Base-by-base conservation (phyloP, 345 rosid genomes). In the Dipteronia dyeriana region DNA sequence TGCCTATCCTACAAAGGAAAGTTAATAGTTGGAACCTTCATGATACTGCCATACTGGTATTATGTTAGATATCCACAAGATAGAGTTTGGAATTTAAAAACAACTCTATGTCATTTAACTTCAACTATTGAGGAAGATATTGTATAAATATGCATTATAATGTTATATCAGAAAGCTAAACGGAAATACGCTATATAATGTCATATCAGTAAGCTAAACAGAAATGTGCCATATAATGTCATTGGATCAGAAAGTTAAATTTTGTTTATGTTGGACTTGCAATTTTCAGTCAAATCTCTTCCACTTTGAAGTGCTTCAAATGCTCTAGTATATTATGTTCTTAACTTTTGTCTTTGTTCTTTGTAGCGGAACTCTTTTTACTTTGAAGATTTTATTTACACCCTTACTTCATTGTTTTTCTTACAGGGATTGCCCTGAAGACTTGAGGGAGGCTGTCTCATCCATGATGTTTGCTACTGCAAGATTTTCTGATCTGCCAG, bases 391-490 rank as follows among this genome's bases (percentile, higher is more conserved):
- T 22, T 9, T 60, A 19, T 62, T 53, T 38, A 34, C 66, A 47
- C 20, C 22, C 20, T 77, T 51, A 34, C 79, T 75, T 64, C 16
- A 61, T 5, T 49, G 65, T 17, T 60, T 6, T 66, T 59, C 54
- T 70, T 43, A n/a, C 90, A 97, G 98, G 73, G 90, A 80, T 78
- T 97, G 98, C 87, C 97, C 99, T 4, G 90, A 89, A 80, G 97
- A 88, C 51, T 94, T 95, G 72, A 88, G 90, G 85, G 92, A 92
- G 82, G 90, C 93, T 66, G 90, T 90, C 20, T 82, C 98, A 16
- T 97, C 97, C 64, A 76, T 97, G 67, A 97, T 94, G 95, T 87
- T 85, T 87, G 98, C 98, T 70, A 97, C 98, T 72, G 94, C 99
- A 64, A 91, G 97, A 82, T 90, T 91, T 85, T 92, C 98, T 59